phyloP scores from a whole-genome alignment of 179 eudicot species.

The Corrigiola litoralis region DNA sequence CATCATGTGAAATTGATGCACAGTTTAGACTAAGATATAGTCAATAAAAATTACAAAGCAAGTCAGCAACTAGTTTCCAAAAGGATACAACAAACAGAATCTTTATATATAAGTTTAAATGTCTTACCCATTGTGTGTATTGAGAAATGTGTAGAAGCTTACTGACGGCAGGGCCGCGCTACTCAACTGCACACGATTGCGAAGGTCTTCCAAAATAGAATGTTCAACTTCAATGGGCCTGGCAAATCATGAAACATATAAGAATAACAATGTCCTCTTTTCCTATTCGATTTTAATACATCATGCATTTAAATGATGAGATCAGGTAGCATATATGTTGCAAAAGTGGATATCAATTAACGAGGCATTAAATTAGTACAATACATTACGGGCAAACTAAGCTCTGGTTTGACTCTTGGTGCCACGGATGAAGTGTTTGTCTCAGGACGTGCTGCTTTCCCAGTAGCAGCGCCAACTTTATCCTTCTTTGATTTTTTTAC shows the following conservation, averaged over 20 bases:
- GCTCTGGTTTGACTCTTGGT: slow-evolving; percentile 94
- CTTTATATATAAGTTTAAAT: not conserved
- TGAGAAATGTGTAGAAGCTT: slow-evolving; percentile 90
- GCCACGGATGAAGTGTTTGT: slow-evolving; percentile 44
- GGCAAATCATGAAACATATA: slow-evolving; percentile 10
- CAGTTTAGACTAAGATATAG: slow-evolving; percentile 59
- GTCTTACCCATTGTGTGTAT: slow-evolving; percentile 78
- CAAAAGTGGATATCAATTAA: not conserved
- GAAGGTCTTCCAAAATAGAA: slow-evolving; percentile 87
- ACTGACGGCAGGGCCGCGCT: slow-evolving; percentile 80
- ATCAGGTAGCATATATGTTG: not conserved
- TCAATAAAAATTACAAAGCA: slow-evolving; percentile 7
- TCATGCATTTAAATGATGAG: not conserved
- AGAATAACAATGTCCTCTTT: not conserved
- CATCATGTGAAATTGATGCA: slow-evolving; percentile 91
- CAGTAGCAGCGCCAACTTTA: slow-evolving; percentile 58
- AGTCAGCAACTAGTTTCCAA: slow-evolving; percentile 15
- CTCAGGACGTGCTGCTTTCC: slow-evolving; percentile 67
- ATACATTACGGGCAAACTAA: slow-evolving; percentile 80
- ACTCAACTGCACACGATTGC: slow-evolving; percentile 93
- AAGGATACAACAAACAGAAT: slow-evolving; percentile 5
- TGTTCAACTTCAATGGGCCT: slow-evolving; percentile 86
- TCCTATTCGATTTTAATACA: not conserved
- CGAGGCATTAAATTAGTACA: slow-evolving; percentile 14
- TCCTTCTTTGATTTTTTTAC: slow-evolving; percentile 84